These are phyloP conservation scores for Penicillium aurantiogriseum DNA, from an alignment of 2,329 filamentous ascomycete genomes.

Conservation along the genomic window DNA sequence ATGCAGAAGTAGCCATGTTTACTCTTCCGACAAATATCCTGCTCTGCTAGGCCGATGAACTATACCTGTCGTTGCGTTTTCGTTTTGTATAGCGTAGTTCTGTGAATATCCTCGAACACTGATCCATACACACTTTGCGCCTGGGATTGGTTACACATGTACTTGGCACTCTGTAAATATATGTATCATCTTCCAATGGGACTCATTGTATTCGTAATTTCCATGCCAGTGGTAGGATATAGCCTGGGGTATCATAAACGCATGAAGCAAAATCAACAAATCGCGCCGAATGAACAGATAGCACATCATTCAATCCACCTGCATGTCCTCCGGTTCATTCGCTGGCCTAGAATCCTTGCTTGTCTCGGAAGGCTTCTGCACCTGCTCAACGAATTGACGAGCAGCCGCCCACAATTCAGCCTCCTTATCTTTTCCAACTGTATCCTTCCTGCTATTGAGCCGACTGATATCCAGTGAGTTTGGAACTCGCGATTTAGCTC, in stretches of 20 bases:
- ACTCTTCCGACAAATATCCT: slow-evolving; percentile 1
- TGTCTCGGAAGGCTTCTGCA: slow-evolving; percentile 23
- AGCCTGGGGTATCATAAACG: slow-evolving; percentile 14
- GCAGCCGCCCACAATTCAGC: slow-evolving; percentile 71
- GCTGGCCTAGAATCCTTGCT: slow-evolving; percentile 13
- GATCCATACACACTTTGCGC: neutral
- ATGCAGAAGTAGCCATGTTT: slow-evolving; percentile 43
- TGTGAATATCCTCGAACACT: slow-evolving; percentile 14
- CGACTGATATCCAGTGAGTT: slow-evolving; percentile 78
- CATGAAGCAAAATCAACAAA: neutral
- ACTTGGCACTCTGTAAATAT: neutral
- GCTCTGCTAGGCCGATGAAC: slow-evolving; percentile 10
- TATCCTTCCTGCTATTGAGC: slow-evolving; percentile 81
- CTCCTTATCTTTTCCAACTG: slow-evolving; percentile 80
- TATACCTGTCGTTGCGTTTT: slow-evolving; percentile 13
- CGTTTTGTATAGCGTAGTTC: slow-evolving; percentile 20
- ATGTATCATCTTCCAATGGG: slow-evolving; percentile 10
- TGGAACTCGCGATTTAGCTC: slow-evolving; percentile 37
- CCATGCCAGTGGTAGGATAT: neutral
- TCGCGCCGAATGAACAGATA: slow-evolving; percentile 47
- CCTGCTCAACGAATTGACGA: slow-evolving; percentile 53
- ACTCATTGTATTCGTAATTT: neutral
- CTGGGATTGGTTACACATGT: neutral
- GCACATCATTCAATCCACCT: slow-evolving; percentile 34
- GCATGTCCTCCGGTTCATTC: slow-evolving; percentile 36